These are phyloP conservation scores for Calocybe gambosa DNA, from an alignment of 1,284 basidiomycete species.

Conservation along the genomic window DNA sequence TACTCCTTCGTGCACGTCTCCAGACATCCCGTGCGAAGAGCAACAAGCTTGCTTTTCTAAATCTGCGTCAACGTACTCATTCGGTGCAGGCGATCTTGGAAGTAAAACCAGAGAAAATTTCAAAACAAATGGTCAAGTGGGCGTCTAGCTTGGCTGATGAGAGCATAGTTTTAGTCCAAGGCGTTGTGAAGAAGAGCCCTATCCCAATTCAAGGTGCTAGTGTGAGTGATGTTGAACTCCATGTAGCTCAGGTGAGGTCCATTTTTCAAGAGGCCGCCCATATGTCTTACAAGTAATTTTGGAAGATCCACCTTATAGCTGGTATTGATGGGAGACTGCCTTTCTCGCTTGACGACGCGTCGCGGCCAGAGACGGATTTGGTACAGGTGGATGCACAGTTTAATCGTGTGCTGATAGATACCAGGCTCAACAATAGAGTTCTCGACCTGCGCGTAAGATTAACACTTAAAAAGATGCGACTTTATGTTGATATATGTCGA, in stretches of 20 bases:
- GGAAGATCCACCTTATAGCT: slow-evolving; percentile 74
- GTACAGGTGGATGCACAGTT: slow-evolving; percentile 63
- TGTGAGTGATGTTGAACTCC: slow-evolving; percentile 85
- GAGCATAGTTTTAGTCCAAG: slow-evolving; percentile 90
- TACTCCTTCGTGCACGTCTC: slow-evolving; percentile 85
- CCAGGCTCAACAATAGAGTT: slow-evolving; percentile 92
- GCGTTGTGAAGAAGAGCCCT: slow-evolving; percentile 75
- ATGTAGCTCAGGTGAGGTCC: slow-evolving; percentile 66
- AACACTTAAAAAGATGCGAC: neutral
- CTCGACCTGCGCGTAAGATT: slow-evolving; percentile 70
- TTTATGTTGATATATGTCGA: neutral
- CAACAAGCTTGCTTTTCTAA: slow-evolving; percentile 92
- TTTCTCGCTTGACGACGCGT: slow-evolving; percentile 93
- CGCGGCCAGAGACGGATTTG: slow-evolving; percentile 75
- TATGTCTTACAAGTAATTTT: neutral
- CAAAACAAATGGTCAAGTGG: slow-evolving; percentile 99
- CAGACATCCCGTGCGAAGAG: slow-evolving; percentile 91
- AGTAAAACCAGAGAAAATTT: slow-evolving; percentile 77
- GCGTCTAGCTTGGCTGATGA: slow-evolving; percentile 75
- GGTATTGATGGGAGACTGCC: slow-evolving; percentile 78
- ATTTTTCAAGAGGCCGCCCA: neutral
- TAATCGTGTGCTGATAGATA: slow-evolving; percentile 81
- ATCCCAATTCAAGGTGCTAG: slow-evolving; percentile 90
- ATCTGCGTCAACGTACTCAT: slow-evolving; percentile 83
- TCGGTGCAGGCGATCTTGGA: slow-evolving; percentile 87